A percentile compares a stretch with the other conserved stretches of the same genome.
Conservation (phyloP, 139 green algal species). For the Closterium sp. region DNA sequence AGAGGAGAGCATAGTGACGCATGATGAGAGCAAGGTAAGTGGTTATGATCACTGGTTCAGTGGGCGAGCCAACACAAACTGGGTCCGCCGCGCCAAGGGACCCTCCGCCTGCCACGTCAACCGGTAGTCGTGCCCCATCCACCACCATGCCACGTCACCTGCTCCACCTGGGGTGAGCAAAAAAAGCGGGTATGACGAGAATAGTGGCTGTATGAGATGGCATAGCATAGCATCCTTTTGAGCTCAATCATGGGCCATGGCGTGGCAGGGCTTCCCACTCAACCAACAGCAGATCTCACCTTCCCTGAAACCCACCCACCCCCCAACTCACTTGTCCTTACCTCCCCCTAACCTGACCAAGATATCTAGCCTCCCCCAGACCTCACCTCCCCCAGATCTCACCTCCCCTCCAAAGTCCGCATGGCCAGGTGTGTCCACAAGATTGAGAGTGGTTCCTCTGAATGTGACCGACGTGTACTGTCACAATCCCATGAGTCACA, state of each 20-base stretch:
- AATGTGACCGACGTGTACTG: conserved; percentile 53
- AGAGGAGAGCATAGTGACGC: no score
- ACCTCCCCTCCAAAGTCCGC: conserved; percentile 88
- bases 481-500: not conserved
- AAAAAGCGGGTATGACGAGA: no score
- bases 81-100: conserved; percentile 73
- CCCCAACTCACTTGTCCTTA: not conserved
- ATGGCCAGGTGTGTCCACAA: conserved; percentile 88
- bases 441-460: conserved; percentile 70
- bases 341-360: no score
- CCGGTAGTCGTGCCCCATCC: conserved; percentile 81
- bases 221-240: no score
- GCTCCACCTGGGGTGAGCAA: conserved; percentile 66
- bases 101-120: conserved; percentile 85
- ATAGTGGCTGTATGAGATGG: no score
- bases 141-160: conserved; percentile 85
- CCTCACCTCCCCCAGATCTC: not conserved
- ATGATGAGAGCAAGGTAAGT: no score
- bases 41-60: no score
- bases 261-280: no score
- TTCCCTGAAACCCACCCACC: not conserved
- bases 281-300: no score
- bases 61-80: conserved; percentile 87
- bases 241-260: no score
- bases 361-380: not conserved